Evolutionary conservation across 2,329 filamentous ascomycete species (phyloP), one percentile per base, ranked within the genome.

Genomic region (Epichloe typhina): DNA sequence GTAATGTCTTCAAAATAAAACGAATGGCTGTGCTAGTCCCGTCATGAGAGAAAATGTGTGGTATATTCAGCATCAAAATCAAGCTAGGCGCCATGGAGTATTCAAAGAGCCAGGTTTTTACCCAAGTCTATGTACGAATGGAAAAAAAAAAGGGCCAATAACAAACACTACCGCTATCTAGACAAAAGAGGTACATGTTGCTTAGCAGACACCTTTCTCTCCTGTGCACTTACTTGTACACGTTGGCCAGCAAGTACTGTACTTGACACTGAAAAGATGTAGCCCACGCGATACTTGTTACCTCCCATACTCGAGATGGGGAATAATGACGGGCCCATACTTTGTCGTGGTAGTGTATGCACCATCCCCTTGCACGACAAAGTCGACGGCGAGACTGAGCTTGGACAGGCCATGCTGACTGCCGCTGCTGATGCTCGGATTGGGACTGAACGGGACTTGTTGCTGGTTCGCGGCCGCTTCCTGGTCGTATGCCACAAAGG

Each of bases 281-380:
- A 11, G 17, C 39, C 19, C 17, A 19, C 39, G 1, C 39, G 19
- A 19, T 11, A 19, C 4, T 21, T 54, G 64, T 21, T 54, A 65
- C 49, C 63, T 68, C 19, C 86, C 86, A 70, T 82, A 84, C 66
- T 90, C 86, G 55, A 91, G 68, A 67, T 84, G 89, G 39, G 93
- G 93, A 58, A 98, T 83, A 68, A 97, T 90, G 15, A 98, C 93
- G 11, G 93, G 93, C 0, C 93, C 93, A 65, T 95, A 98, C 72
- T 98, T 98, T 58, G 93, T 90, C 46, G 93, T 88, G 56, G 79
- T 76, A 39, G 80, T 85, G 66, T 85, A 91, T 1, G 81, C 79
- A 1, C 86, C 86, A 59, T 96, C 91, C 1, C 87, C 89, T 68
- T 98, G 93, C 21, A 98, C 91, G 66, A 98, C 88, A 65, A 96